Evolutionary conservation across 2,329 filamentous ascomycete genomes (phyloP).

Genomic region (Trichoderma simmonsii): DNA sequence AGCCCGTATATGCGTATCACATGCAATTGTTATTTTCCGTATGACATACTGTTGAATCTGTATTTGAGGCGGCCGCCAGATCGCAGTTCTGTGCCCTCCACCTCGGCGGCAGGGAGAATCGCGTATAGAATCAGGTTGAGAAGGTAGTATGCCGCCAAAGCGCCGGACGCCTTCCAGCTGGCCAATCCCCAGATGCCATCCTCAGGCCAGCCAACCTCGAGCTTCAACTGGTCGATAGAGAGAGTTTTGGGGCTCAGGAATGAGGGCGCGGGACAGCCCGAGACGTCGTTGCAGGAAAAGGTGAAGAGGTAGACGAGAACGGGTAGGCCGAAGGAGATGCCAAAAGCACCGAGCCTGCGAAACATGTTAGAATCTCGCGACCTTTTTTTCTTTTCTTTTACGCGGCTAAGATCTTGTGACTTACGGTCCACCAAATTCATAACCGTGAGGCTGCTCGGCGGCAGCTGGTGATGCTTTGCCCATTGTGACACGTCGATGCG

Average conservation of each 20-base stretch:
- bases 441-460: conserved; percentile 37
- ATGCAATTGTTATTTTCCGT: neutral
- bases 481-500: conserved; percentile 28
- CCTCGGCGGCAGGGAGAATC: conserved; percentile 70
- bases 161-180: conserved; percentile 66
- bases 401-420: conserved; percentile 22
- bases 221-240: conserved; percentile 68
- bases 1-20: neutral
- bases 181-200: conserved; percentile 68
- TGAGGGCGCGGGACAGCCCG: conserved; percentile 84
- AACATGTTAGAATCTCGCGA: neutral
- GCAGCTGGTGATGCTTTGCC: conserved; percentile 26
- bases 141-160: conserved; percentile 72
- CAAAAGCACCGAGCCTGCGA: conserved; percentile 67
- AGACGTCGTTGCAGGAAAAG: conserved; percentile 88
- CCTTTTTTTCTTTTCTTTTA: neutral
- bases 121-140: conserved; percentile 72
- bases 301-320: conserved; percentile 73
- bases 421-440: conserved; percentile 53
- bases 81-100: conserved; percentile 66
- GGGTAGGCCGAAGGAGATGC: conserved; percentile 77
- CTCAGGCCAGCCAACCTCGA: conserved; percentile 76
- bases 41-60: conserved; percentile 66
- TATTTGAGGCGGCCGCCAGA: conserved; percentile 76
- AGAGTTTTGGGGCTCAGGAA: conserved; percentile 70